Evolutionary conservation across 2,329 filamentous ascomycete species (phyloP).

Genomic region (Penicillium sp.): DNA sequence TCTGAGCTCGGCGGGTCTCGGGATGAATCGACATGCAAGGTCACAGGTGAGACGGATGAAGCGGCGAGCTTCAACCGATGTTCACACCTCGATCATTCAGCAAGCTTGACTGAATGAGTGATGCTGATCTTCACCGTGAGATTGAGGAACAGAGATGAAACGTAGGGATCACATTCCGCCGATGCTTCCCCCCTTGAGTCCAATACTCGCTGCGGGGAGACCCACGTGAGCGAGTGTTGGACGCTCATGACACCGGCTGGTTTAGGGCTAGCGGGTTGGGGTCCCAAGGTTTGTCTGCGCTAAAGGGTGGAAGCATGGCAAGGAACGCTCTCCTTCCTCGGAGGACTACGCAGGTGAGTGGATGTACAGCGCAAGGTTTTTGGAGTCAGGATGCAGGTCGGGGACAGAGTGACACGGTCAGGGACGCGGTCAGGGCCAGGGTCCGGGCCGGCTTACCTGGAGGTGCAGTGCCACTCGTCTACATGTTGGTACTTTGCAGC

Average conservation of each 20-base stretch:
- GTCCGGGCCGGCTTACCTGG: no score
- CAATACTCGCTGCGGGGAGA: conserved; percentile 10
- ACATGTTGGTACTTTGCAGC: no score
- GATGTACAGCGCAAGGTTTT: no score
- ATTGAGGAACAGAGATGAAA: neutral
- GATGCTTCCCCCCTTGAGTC: conserved; percentile 3
- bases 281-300: no score
- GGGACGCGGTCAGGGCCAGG: no score
- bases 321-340: no score
- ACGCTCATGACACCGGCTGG: neutral
- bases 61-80: neutral
- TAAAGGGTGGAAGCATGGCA: no score
- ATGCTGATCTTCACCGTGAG: neutral
- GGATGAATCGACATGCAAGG: neutral
- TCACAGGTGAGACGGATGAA: neutral
- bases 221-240: conserved; percentile 8
- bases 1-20: neutral
- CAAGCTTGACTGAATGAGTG: neutral
- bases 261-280: neutral
- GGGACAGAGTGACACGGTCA: no score
- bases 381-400: no score
- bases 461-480: no score
- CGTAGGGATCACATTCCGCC: neutral
- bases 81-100: neutral
- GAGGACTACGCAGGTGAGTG: no score